These are phyloP conservation scores for Suaeda aralocaspica DNA, from an alignment of 148 eudicot genomes.

Conservation along the genomic window DNA sequence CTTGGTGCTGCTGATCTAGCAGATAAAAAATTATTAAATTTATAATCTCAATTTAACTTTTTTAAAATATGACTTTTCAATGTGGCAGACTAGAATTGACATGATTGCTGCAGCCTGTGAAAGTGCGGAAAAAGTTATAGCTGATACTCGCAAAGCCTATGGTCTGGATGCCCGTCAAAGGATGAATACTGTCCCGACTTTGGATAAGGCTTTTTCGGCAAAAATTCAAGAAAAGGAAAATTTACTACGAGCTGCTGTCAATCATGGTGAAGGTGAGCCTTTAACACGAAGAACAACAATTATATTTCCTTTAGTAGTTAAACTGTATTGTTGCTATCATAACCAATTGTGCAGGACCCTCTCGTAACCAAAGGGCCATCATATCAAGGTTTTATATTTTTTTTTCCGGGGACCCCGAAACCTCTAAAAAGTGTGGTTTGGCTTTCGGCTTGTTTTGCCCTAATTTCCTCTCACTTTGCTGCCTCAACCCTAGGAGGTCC, in stretches of 20 bases:
- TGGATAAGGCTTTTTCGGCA: constrained; percentile 91
- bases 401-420: too few species aligned
- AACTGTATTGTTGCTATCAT: too few species aligned
- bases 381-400: too few species aligned
- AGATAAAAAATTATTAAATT: too few species aligned
- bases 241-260: constrained; percentile 82
- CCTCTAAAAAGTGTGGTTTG: too few species aligned
- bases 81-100: constrained; percentile 74
- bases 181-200: constrained; percentile 56
- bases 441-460: too few species aligned
- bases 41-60: not conserved
- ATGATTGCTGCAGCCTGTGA: constrained; percentile 96
- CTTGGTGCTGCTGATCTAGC: constrained; percentile 6
- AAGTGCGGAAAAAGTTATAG: constrained; percentile 95
- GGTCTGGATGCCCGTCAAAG: constrained; percentile 80
- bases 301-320: not conserved
- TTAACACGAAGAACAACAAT: not conserved
- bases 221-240: constrained; percentile 94
- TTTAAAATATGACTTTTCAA: constrained; percentile 12
- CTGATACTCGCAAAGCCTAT: constrained; percentile 92
- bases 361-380: too few species aligned
- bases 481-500: too few species aligned
- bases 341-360: too few species aligned
- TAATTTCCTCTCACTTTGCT: too few species aligned
- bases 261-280: constrained; percentile 80